phyloP scores from a whole-genome alignment of 805 yeast species.

The Cyberlindnera euphorbiiphila region DNA sequence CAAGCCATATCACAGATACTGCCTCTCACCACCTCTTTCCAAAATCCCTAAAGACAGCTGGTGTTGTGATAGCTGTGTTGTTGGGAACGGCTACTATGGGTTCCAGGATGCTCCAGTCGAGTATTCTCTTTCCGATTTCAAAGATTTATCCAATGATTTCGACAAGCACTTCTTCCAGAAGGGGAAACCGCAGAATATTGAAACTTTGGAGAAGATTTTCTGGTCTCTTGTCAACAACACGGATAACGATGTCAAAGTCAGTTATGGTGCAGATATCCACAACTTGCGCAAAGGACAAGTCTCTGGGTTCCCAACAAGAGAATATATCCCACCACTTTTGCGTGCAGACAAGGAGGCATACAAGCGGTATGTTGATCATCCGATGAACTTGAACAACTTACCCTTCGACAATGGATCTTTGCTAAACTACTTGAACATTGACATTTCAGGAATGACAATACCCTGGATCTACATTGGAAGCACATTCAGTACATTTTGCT shows the following conservation, averaged over 20 bases:
- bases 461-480: conserved; percentile 96
- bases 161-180: conserved; percentile 35
- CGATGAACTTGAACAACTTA: conserved; percentile 71
- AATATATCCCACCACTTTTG: conserved; percentile 29
- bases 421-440: conserved; percentile 57
- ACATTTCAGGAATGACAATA: conserved; percentile 88
- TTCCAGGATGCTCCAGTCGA: conserved; percentile 64
- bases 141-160: conserved; percentile 49
- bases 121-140: conserved; percentile 60
- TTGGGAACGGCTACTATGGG: conserved; percentile 85
- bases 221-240: conserved; percentile 53
- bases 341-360: conserved; percentile 20
- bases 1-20: conserved; percentile 59
- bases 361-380: conserved; percentile 47
- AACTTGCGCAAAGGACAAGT: conserved; percentile 58
- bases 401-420: conserved; percentile 70
- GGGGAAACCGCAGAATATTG: conserved; percentile 33
- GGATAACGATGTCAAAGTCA: conserved; percentile 53
- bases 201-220: conserved; percentile 56
- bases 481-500: conserved; percentile 85
- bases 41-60: conserved; percentile 58
- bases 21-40: conserved; percentile 56
- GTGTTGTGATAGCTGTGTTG: conserved; percentile 81
- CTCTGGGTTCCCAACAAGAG: conserved; percentile 67
- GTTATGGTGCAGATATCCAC: conserved; percentile 85